These are phyloP conservation scores for Clavispora fructus DNA, from an alignment of 805 yeast species.

Conservation along the genomic window DNA sequence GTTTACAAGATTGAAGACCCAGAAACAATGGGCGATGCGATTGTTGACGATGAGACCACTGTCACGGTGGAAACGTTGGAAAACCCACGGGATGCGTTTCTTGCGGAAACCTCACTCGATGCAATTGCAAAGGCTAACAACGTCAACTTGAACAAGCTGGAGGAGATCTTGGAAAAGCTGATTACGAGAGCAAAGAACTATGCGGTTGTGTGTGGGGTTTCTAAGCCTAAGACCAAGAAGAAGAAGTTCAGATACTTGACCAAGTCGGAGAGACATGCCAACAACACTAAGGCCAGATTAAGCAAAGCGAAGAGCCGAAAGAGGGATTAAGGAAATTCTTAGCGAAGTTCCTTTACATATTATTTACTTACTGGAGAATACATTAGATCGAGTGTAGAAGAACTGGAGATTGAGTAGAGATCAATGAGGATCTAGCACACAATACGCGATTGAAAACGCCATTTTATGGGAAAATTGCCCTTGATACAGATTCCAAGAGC, in stretches of 20 bases:
- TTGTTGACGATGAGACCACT: conserved; percentile 42
- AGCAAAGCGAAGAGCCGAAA: conserved; percentile 19
- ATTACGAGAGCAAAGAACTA: conserved; percentile 78
- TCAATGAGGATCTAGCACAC: no score
- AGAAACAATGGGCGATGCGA: conserved; percentile 24
- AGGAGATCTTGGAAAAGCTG: conserved; percentile 66
- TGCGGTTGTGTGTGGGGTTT: conserved; percentile 58
- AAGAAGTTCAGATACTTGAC: conserved; percentile 86
- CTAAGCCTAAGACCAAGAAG: conserved; percentile 47
- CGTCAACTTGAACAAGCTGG: conserved; percentile 66
- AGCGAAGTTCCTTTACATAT: background rate
- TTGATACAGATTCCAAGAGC: no score
- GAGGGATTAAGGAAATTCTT: conserved; percentile 5
- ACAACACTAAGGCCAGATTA: conserved; percentile 30
- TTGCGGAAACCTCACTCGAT: conserved; percentile 31
- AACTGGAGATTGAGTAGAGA: no score
- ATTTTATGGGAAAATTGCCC: no score
- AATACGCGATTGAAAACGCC: no score
- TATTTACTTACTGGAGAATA: background rate
- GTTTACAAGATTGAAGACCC: conserved; percentile 27
- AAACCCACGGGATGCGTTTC: conserved; percentile 35
- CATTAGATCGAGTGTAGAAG: no score
- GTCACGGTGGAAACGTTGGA: conserved; percentile 55
- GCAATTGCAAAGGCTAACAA: conserved; percentile 55
- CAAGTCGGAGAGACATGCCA: conserved; percentile 65